Percentiles rank a stretch among this genome's conserved stretches.
Conservation (phyloP, 768 basidiomycete genomes). For the Naganishia vishniacii region DNA sequence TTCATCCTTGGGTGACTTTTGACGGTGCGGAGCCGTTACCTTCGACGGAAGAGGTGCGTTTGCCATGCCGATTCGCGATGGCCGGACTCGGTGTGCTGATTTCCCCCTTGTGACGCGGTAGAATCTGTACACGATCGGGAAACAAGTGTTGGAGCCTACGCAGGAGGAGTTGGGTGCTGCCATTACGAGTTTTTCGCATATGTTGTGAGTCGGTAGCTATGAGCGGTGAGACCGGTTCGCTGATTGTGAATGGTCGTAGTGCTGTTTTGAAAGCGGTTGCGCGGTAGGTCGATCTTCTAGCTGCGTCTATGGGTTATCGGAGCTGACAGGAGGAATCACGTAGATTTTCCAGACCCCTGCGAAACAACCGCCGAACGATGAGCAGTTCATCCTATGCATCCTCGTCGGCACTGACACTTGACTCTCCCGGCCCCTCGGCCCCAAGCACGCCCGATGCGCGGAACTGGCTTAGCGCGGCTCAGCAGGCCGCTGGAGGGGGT, state of each 20-base stretch:
- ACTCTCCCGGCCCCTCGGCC: background rate
- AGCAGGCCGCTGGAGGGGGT: background rate
- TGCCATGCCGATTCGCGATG: background rate
- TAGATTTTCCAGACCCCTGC: background rate
- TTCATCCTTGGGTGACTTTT: conserved; percentile 44
- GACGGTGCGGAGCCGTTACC: conserved; percentile 42
- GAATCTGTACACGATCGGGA: conserved; percentile 40
- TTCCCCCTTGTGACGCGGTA: background rate
- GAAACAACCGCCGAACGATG: conserved; percentile 1
- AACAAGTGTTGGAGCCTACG: conserved; percentile 47
- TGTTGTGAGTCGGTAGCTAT: conserved; percentile 41
- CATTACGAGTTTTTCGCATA: conserved; percentile 36
- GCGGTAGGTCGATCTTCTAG: background rate
- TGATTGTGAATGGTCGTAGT: too few species aligned
- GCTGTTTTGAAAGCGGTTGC: conserved; percentile 1
- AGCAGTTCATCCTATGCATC: conserved; percentile 2
- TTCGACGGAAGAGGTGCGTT: conserved; percentile 34
- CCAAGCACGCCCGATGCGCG: background rate
- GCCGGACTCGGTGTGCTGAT: too few species aligned
- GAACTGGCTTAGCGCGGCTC: background rate
- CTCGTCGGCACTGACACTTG: background rate
- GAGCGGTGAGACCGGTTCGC: too few species aligned
- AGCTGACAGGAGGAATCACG: background rate
- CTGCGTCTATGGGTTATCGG: too few species aligned
- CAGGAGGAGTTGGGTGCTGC: conserved; percentile 45